A percentile compares a stretch with the other conserved stretches of the same genome.
phyloP scores from a whole-genome alignment of 495 filamentous ascomycete genomes.

The Podospora fimiseda region DNA sequence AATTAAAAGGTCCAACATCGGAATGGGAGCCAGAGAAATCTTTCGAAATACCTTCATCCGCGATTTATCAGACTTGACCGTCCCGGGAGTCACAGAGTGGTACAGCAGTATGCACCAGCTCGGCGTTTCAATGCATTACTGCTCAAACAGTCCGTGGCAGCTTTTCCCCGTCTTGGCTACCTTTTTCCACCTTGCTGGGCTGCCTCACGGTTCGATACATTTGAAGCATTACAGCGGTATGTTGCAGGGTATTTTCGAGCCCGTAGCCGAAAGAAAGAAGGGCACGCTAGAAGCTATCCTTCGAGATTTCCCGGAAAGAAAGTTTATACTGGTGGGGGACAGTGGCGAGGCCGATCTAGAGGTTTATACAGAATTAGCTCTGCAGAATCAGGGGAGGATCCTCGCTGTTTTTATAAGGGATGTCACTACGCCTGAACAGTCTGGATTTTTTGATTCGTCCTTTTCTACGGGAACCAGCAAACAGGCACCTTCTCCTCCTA shows the following conservation, averaged over 20 bases:
- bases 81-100: conserved; percentile 86
- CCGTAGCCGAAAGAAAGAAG: conserved; percentile 90
- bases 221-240: conserved; percentile 93
- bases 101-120: conserved; percentile 67
- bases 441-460: conserved; percentile 70
- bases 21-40: conserved; percentile 79
- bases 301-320: conserved; percentile 80
- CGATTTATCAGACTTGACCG: conserved; percentile 69
- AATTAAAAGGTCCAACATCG: conserved; percentile 90
- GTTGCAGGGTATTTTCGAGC: conserved; percentile 96
- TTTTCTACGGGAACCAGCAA: conserved; percentile 29
- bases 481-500: conserved; percentile 16
- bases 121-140: conserved; percentile 85
- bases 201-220: conserved; percentile 86
- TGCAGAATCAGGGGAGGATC: conserved; percentile 75
- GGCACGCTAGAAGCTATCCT: conserved; percentile 77
- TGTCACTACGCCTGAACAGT: conserved; percentile 67
- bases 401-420: conserved; percentile 86
- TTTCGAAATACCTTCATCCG: conserved; percentile 93
- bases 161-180: conserved; percentile 80
- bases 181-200: conserved; percentile 71
- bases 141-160: conserved; percentile 95
- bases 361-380: conserved; percentile 89
- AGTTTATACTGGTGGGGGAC: conserved; percentile 88
- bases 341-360: conserved; percentile 96